These are phyloP conservation scores for Sclerotinia sclerotiorum DNA, from an alignment of 2,329 filamentous ascomycete genomes.

Conservation along the genomic window DNA sequence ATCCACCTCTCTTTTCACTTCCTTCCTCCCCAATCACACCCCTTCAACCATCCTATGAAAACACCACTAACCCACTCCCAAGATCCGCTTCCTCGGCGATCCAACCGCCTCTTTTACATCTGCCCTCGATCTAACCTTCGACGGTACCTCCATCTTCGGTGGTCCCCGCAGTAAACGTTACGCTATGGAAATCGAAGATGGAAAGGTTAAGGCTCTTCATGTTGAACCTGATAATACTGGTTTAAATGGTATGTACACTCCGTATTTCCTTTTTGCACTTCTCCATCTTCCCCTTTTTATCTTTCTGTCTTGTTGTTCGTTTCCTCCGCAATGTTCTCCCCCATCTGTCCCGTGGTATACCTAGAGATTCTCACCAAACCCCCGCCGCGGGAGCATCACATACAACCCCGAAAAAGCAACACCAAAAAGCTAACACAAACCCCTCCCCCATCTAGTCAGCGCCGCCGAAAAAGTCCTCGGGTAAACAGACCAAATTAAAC, in stretches of 20 bases:
- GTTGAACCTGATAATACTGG: conserved; percentile 90
- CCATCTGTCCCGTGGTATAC: not conserved
- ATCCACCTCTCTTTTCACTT: conserved; percentile 57
- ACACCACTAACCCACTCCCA: conserved; percentile 43
- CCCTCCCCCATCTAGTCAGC: conserved; percentile 42
- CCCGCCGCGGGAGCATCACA: too few relatives aligned
- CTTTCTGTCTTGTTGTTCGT: not conserved
- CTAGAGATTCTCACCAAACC: too few relatives aligned
- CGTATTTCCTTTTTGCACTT: not conserved
- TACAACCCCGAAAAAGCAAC: not conserved
- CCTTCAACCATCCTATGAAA: conserved; percentile 69
- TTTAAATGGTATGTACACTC: conserved; percentile 58
- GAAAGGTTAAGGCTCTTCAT: conserved; percentile 77
- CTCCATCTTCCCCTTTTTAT: not conserved
- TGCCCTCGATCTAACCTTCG: conserved; percentile 79
- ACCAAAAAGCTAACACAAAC: not conserved
- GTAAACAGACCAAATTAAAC: conserved; percentile 32
- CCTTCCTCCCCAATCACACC: conserved; percentile 60
- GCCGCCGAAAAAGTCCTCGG: conserved; percentile 51
- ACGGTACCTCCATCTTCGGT: conserved; percentile 77
- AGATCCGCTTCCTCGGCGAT: conserved; percentile 90
- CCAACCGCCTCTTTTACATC: conserved; percentile 77
- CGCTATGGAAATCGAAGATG: conserved; percentile 77
- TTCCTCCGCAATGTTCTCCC: not conserved
- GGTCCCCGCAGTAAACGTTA: conserved; percentile 84